Evolutionary conservation across 345 rosid genomes (phyloP).

Genomic region (Gossypium mustelinum): DNA sequence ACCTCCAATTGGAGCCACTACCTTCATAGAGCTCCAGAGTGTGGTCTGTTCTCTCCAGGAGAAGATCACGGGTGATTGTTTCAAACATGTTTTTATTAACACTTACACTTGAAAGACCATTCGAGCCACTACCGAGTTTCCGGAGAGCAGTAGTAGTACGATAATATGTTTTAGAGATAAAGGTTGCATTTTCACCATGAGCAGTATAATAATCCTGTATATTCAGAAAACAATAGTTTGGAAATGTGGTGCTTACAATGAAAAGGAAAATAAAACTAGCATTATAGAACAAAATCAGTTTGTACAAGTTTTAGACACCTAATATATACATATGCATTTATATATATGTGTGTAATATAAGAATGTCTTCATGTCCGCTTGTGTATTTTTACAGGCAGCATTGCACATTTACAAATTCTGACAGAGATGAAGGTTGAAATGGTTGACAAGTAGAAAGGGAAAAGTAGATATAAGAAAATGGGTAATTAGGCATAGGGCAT

Average conservation of each 20-base stretch:
- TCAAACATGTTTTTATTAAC: slow-evolving; percentile 86
- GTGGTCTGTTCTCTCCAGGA: slow-evolving; percentile 85
- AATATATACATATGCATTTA: neutral
- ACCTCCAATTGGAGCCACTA: slow-evolving; percentile 90
- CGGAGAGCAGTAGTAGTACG: slow-evolving; percentile 82
- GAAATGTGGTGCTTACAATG: neutral
- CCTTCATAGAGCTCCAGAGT: slow-evolving; percentile 85
- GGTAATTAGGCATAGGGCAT: neutral
- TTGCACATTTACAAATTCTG: neutral
- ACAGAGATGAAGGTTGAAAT: slow-evolving; percentile 4
- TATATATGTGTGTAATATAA: neutral
- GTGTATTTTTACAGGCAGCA: neutral
- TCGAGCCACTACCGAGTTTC: slow-evolving; percentile 64
- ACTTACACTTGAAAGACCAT: slow-evolving; percentile 81
- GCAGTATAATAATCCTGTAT: slow-evolving; percentile 89
- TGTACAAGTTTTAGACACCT: neutral
- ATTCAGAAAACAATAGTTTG: slow-evolving; percentile 4
- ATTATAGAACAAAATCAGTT: neutral
- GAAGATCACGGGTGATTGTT: slow-evolving; percentile 75
- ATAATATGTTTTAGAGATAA: slow-evolving; percentile 86
- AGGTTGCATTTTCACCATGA: slow-evolving; percentile 86
- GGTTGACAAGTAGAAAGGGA: neutral
- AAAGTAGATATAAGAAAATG: neutral
- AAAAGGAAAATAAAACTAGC: neutral
- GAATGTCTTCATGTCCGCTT: neutral